phyloP scores from a whole-genome alignment of 106 monocot species.

The Ottelia alismoides region DNA sequence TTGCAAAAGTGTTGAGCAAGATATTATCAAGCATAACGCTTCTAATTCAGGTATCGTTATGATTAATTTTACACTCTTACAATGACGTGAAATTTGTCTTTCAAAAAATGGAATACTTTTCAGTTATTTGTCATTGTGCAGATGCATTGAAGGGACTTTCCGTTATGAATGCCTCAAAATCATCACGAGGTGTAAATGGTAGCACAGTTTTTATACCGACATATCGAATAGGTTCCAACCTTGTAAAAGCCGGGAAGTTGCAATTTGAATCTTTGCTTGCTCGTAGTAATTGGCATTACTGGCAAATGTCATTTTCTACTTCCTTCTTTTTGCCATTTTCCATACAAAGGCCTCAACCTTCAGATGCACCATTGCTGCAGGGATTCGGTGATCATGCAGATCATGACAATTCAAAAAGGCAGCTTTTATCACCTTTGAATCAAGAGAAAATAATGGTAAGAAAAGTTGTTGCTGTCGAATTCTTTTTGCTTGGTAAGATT shows the following conservation, averaged over 20 bases:
- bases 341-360: slow-evolving; percentile 44
- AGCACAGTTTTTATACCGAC: slow-evolving; percentile 39
- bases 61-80: too few species aligned
- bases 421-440: slow-evolving; percentile 20
- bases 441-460: slow-evolving; percentile 29
- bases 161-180: slow-evolving; percentile 6
- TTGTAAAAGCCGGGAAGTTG: slow-evolving; percentile 38
- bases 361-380: slow-evolving; percentile 39
- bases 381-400: slow-evolving; percentile 27
- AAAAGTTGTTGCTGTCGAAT: too few species aligned
- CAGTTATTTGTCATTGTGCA: too few species aligned
- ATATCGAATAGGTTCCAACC: slow-evolving; percentile 55
- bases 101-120: too few species aligned
- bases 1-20: slow-evolving; percentile 16
- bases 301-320: slow-evolving; percentile 57
- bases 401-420: slow-evolving; percentile 33
- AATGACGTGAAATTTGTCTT: too few species aligned
- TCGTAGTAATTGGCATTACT: slow-evolving; percentile 43
- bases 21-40: slow-evolving; percentile 6
- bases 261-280: slow-evolving; percentile 34
- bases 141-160: background rate
- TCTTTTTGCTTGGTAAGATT: too few species aligned
- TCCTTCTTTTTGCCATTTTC: slow-evolving; percentile 56
- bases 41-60: slow-evolving; percentile 37
- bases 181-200: slow-evolving; percentile 1